These are phyloP conservation scores for Moesziomyces antarcticus DNA, from an alignment of 1,284 basidiomycete genomes.

Conservation along the genomic window DNA sequence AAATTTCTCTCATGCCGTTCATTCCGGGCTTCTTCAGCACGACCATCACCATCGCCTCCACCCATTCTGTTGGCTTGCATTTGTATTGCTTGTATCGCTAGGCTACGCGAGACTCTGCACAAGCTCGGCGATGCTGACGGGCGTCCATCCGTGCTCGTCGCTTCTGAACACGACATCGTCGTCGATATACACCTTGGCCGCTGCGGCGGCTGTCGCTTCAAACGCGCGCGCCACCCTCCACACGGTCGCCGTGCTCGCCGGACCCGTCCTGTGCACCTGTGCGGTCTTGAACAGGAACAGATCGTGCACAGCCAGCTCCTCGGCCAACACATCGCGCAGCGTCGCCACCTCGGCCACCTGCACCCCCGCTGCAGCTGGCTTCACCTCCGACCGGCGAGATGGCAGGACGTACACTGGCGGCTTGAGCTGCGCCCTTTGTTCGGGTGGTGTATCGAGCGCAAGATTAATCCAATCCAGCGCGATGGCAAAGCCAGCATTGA, in stretches of 20 bases:
- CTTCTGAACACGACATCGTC: constrained; percentile 75
- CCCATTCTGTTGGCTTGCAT: too few relatives aligned
- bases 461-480: constrained; percentile 92
- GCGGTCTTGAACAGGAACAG: constrained; percentile 88
- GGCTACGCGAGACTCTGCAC: constrained; percentile 87
- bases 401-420: constrained; percentile 74
- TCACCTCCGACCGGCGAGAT: not conserved
- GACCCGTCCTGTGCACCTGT: constrained; percentile 80
- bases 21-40: too few relatives aligned
- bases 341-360: constrained; percentile 69
- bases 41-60: too few relatives aligned
- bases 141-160: constrained; percentile 5
- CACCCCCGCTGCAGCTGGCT: not conserved
- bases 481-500: constrained; percentile 78
- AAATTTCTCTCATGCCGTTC: too few relatives aligned
- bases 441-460: constrained; percentile 77
- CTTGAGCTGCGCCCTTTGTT: constrained; percentile 64
- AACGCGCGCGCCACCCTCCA: constrained; percentile 59
- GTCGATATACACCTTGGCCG: constrained; percentile 82
- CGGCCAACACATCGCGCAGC: constrained; percentile 90
- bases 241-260: constrained; percentile 84
- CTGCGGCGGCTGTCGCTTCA: constrained; percentile 82
- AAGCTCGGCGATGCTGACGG: constrained; percentile 86
- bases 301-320: constrained; percentile 83
- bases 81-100: constrained; percentile 71